Base-by-base conservation (phyloP, 176 grass and related monocot species). In the Bolboschoenus planiculmis region DNA sequence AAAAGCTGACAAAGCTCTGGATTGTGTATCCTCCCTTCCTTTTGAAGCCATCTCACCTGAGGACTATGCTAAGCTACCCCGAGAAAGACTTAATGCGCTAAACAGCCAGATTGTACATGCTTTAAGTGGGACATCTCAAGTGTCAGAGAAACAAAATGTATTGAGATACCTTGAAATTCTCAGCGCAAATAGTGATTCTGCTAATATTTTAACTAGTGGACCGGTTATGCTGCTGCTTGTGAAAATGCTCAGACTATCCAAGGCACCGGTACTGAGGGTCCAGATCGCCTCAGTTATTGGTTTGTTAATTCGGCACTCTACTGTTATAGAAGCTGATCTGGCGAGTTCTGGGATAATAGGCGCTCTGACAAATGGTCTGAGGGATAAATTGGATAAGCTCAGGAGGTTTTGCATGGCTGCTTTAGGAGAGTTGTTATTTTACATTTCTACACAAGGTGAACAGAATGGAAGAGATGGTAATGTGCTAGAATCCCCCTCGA, bases 351-450 rank as follows among this genome's bases (percentile, higher is more conserved):
- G 96, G 66, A 98, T 98, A 88, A 74, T 98, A 80, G 92, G 92
- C 83, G 91, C 92, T 85, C 54, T 98, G 76, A 91, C 89, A 81
- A 93, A 90, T 93, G 96, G 96, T 63, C 85, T 98, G 83, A 95
- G 96, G 84, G 96, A 98, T 86, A 93, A 88, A 72, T 80, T 93
- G 56, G 96, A 98, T 86, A 95, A 94, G 80, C 83, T 98, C 14
- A 89, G 92, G 86, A 90, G 96, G 85, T 95, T 88, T 70, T 98
- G 87, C 85, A 98, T 98, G 96, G 96, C 92, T 91, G 91, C 89
- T 66, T 85, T 98, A 34, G 96, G 96, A 42, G 96, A 98, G 66
- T 83, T 98, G 61, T 80, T 98, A 64, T 98, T 98, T 86, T 98
- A 98, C 62, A 91, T 98, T 78, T 93, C 92, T 80, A 98, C 96